phyloP scores from a whole-genome alignment of 441 rosid species.

The Hura crepitans region DNA sequence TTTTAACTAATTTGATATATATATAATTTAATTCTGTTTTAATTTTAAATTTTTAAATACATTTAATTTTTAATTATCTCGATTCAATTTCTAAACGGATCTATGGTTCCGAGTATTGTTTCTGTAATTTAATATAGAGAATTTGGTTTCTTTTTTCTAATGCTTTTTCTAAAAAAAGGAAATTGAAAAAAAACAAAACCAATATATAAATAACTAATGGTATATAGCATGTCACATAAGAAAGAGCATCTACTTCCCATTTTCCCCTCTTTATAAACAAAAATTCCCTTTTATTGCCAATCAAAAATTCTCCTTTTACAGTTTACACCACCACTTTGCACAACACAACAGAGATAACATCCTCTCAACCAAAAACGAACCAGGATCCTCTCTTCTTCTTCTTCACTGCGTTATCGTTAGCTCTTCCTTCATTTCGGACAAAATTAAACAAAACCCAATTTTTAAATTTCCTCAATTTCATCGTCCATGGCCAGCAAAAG shows the following conservation, averaged over 20 bases:
- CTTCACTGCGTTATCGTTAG: slow-evolving; percentile 2
- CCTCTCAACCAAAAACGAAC: not conserved
- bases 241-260: not conserved
- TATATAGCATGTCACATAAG: not conserved
- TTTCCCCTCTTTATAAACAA: too few species aligned
- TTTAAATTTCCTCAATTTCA: not conserved
- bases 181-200: not conserved
- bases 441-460: not conserved
- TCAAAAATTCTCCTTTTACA: not conserved
- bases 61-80: too few species aligned
- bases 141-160: too few species aligned
- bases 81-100: too few species aligned
- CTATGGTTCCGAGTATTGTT: not conserved
- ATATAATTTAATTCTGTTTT: too few species aligned
- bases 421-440: not conserved
- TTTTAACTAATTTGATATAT: too few species aligned
- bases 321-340: slow-evolving; percentile 1
- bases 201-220: not conserved
- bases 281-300: not conserved
- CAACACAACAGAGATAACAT: not conserved
- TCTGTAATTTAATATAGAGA: not conserved
- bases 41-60: too few species aligned
- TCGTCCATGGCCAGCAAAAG: slow-evolving; percentile 19
- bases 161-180: not conserved
- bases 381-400: not conserved